phyloP scores from a whole-genome alignment of 1,139 yeast species.

The Blastobotrys raffinosifermentans region DNA sequence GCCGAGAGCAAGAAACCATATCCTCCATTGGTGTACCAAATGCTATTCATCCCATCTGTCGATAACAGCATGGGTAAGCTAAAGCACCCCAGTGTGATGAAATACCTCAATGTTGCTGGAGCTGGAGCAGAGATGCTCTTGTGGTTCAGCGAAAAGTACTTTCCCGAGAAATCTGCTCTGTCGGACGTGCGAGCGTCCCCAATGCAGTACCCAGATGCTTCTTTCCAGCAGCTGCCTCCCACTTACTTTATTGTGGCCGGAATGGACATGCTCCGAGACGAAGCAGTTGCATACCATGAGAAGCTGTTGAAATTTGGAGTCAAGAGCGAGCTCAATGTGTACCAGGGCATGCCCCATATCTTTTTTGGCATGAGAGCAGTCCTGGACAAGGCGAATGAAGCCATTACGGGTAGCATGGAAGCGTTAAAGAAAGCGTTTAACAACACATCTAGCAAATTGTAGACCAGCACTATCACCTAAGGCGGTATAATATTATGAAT shows the following conservation, averaged over 20 bases:
- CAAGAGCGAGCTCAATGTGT: conserved; percentile 6
- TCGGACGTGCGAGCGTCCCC: conserved; percentile 9
- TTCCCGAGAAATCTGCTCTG: conserved; percentile 1
- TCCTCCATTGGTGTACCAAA: conserved; percentile 39
- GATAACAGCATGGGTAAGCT: conserved; percentile 4
- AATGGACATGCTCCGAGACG: conserved; percentile 7
- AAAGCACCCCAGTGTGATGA: conserved; percentile 1
- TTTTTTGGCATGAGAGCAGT: conserved; percentile 4
- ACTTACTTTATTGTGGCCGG: conserved; percentile 7
- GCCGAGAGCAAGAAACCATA: conserved; percentile 12
- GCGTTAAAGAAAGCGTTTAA: not conserved
- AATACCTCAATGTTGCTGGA: not conserved
- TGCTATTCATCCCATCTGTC: conserved; percentile 38
- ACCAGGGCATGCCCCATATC: conserved; percentile 8
- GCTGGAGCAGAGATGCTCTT: conserved; percentile 4
- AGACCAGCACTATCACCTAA: too few relatives aligned
- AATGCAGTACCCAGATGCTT: conserved; percentile 3
- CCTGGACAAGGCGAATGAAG: conserved; percentile 3
- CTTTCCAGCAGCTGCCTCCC: conserved; percentile 6
- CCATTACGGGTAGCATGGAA: conserved; percentile 1
- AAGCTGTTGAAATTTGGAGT: conserved; percentile 8
- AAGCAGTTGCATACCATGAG: conserved; percentile 8
- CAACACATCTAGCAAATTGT: not conserved
- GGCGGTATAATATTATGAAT: too few relatives aligned
- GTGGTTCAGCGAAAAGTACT: conserved; percentile 5